Evolutionary conservation across 441 rosid species (phyloP).

Genomic region (Pelargonium cotyledonis): DNA sequence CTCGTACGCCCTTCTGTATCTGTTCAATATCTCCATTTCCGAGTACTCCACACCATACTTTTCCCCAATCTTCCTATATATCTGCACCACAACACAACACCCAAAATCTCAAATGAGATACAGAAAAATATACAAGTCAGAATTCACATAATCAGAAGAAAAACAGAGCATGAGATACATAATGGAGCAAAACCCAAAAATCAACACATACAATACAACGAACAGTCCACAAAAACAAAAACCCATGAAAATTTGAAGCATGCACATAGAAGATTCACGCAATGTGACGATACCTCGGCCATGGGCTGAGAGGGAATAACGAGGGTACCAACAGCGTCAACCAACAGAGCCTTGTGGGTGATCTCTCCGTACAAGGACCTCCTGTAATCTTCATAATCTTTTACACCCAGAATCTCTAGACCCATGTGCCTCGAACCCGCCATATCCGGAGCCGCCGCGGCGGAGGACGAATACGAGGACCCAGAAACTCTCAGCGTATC

Average conservation of each 20-base stretch:
- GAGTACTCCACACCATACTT: conserved; percentile 85
- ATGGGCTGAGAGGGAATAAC: conserved; percentile 87
- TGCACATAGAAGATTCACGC: background rate
- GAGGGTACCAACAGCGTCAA: conserved; percentile 92
- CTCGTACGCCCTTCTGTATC: conserved; percentile 81
- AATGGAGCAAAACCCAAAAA: too few species aligned
- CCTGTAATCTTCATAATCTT: conserved; percentile 76
- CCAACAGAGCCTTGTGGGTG: conserved; percentile 77
- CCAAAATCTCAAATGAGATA: background rate
- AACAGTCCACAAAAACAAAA: too few species aligned
- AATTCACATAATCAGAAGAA: background rate
- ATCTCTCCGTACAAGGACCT: conserved; percentile 70
- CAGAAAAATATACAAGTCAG: too few species aligned
- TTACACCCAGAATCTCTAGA: conserved; percentile 40
- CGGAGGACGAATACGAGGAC: conserved; percentile 24
- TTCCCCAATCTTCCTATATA: conserved; percentile 72
- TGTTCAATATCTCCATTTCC: conserved; percentile 67
- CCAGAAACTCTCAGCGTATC: conserved; percentile 4
- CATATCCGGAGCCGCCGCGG: conserved; percentile 27
- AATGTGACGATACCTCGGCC: conserved; percentile 55
- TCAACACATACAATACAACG: too few species aligned
- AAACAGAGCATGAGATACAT: too few species aligned
- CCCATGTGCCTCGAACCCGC: conserved; percentile 31
- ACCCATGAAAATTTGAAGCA: background rate
- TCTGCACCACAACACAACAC: conserved; percentile 32